Base-by-base conservation (phyloP, 768 basidiomycete genomes). In the Agaricus subrufescens region DNA sequence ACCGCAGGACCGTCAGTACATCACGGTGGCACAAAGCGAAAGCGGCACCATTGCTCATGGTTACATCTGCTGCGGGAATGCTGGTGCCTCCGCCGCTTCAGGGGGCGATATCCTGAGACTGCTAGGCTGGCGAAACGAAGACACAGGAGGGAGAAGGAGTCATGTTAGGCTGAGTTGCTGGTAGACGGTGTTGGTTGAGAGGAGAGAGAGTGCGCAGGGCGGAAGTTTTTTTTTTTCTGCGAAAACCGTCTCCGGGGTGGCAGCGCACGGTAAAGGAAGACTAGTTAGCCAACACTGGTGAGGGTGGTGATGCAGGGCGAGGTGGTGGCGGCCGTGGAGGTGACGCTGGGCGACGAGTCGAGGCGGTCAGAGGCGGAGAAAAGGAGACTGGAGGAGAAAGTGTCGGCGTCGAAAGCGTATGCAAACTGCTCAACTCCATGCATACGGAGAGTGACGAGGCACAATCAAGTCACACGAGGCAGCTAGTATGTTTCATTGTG, bases 81-180 rank as follows among this genome's bases (percentile, higher is more conserved):
- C n/a, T n/a, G n/a, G n/a, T n/a, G n/a, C n/a, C n/a, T 56, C 69
- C 73, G 63, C 68, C 77, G 8, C 84, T 73, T 54, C 87, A 50
- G 15, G 55, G 85, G 34, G 85, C 88, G 60, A 89, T 88, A 61
- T 91, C 89, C 83, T 87, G 86, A 37, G 85, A 81, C 74, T 89
- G 87, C 89, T 87, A 90, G 66, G 89, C 89, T 89, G 83, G 69
- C 68, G 68, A 67, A 65, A 59, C 59, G 63, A 65, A 64, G 23
- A 15, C 27, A 23, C 30, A 34, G 40, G 29, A 39, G 7, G 23
- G 61, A 60, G 59, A 52, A 56, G 57, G 54, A 48, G 58, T 50
- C 31, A 46, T 52, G 50, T 30, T 12, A 44, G 26, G 26, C 5
- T 45, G 12, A 19, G 31, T 46, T 48, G 48, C 15, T 31, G 10